A percentile compares a stretch with the other conserved stretches of the same genome.
phyloP scores from a whole-genome alignment of 441 rosid species.

The Brassica hybrid region DNA sequence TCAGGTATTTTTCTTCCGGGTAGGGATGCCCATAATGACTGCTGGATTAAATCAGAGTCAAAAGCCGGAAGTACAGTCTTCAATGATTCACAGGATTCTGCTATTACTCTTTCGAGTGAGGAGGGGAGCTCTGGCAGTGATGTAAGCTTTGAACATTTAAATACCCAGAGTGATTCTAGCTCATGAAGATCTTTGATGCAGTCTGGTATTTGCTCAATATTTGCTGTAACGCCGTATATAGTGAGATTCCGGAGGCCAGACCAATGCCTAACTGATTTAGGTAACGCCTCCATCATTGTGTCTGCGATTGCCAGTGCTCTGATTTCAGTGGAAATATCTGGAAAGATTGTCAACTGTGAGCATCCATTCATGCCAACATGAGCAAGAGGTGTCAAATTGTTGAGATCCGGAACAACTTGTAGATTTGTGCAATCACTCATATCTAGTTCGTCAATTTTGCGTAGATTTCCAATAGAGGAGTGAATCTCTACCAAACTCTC shows the following conservation, averaged over 20 bases:
- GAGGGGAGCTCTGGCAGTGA: slow-evolving; percentile 13
- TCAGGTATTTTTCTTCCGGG: slow-evolving; percentile 1
- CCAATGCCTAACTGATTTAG: background rate
- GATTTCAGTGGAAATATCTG: background rate
- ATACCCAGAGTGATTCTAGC: rapidly evolving
- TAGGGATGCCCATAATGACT: background rate
- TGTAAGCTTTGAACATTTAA: background rate
- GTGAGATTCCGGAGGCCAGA: background rate
- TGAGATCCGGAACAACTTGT: background rate
- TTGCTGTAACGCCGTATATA: background rate
- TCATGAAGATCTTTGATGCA: slow-evolving; percentile 18
- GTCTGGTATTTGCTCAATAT: slow-evolving; percentile 13
- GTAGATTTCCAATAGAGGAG: background rate
- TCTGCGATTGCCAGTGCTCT: background rate
- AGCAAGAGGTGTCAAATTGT: background rate
- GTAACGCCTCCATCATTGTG: background rate
- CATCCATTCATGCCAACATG: background rate
- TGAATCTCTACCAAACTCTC: background rate
- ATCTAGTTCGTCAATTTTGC: background rate
- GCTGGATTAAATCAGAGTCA: background rate
- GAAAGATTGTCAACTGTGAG: background rate
- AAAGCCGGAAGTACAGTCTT: background rate
- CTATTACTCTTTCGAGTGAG: background rate
- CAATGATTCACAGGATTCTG: background rate
- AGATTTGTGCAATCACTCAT: background rate